phyloP scores from a whole-genome alignment of 768 basidiomycete species.

The Pleurotus citrinopileatus region DNA sequence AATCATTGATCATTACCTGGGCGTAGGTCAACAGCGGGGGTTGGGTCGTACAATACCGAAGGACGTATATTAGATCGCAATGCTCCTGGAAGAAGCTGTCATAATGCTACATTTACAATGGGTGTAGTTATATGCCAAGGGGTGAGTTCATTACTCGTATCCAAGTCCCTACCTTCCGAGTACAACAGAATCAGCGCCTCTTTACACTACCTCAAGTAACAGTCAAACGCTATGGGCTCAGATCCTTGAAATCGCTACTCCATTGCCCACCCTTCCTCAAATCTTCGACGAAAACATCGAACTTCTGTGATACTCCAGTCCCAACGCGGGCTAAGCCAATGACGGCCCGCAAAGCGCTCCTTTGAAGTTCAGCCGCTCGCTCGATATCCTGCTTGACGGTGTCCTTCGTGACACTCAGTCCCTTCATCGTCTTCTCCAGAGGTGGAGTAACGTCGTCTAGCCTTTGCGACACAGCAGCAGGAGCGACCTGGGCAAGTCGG shows the following conservation, averaged over 20 bases:
- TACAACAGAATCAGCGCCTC: no score
- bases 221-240: no score
- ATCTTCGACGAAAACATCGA: slow-evolving; percentile 79
- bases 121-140: no score
- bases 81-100: no score
- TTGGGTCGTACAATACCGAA: no score
- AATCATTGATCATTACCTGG: no score
- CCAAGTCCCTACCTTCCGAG: no score
- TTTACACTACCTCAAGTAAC: no score
- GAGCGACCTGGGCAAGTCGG: slow-evolving; percentile 84
- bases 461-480: slow-evolving; percentile 76
- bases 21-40: no score
- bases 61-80: no score
- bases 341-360: slow-evolving; percentile 85
- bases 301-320: slow-evolving; percentile 60
- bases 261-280: slow-evolving; percentile 64
- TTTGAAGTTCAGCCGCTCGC: slow-evolving; percentile 85
- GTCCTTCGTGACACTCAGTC: slow-evolving; percentile 86
- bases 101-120: no score
- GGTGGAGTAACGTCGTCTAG: slow-evolving; percentile 83
- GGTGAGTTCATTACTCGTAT: no score
- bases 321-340: slow-evolving; percentile 82
- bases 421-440: slow-evolving; percentile 88
- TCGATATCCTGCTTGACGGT: slow-evolving; percentile 93
- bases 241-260: slow-evolving; percentile 70